phyloP scores from a whole-genome alignment of 345 rosid genomes.

The Salix arbutifolia region DNA sequence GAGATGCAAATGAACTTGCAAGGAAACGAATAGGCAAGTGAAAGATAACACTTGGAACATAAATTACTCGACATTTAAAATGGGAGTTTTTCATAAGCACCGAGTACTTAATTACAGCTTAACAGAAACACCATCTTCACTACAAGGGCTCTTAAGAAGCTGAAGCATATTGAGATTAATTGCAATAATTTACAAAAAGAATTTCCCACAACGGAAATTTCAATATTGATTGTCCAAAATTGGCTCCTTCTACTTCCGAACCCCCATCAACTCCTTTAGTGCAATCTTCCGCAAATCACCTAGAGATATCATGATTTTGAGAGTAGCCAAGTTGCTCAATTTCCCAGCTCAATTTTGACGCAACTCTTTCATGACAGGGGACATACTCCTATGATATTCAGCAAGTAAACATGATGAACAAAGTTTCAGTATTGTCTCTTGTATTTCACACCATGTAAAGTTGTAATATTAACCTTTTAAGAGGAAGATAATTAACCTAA shows the following conservation, averaged over 20 bases:
- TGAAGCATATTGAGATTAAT: conserved; percentile 35
- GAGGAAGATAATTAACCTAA: not conserved
- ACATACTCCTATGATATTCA: conserved; percentile 59
- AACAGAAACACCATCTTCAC: conserved; percentile 14
- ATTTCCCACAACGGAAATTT: conserved; percentile 22
- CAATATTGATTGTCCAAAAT: conserved; percentile 12
- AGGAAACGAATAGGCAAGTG: not conserved
- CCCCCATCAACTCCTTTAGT: conserved; percentile 12
- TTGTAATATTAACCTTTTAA: not conserved
- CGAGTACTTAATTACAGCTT: conserved; percentile 33
- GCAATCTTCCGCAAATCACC: conserved; percentile 20
- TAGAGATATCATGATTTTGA: conserved; percentile 44
- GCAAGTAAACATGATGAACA: not conserved
- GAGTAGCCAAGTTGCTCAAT: conserved; percentile 67
- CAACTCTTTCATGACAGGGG: conserved; percentile 79
- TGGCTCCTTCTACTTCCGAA: conserved; percentile 15
- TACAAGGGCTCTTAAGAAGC: conserved; percentile 20
- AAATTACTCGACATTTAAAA: conserved; percentile 25
- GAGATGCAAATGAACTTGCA: not conserved
- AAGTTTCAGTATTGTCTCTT: not conserved
- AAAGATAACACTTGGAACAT: not conserved
- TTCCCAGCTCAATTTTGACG: conserved; percentile 87
- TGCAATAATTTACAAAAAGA: conserved; percentile 43
- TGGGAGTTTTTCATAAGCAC: conserved; percentile 21
- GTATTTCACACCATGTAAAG: not conserved